Base-by-base conservation (phyloP, 768 basidiomycete species). In the Amanita rimosa region DNA sequence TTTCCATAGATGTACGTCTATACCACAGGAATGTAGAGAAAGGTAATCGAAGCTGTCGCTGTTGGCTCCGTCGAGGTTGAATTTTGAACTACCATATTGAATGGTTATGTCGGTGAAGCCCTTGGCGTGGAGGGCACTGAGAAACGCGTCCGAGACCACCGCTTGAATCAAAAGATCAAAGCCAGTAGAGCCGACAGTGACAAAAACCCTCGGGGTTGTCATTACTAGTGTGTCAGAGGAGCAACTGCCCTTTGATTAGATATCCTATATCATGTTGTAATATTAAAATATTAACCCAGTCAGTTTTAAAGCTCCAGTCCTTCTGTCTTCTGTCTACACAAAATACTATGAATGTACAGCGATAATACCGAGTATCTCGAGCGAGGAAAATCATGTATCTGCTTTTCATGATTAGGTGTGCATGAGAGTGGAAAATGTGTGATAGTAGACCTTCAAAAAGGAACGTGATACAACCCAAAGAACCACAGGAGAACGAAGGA, bases 1-100 rank as follows among this genome's bases (percentile, higher is more conserved):
- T 54, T 67, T 74, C 75, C 84, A 86, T 31, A 81, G 64, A 55
- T 84, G 74, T 43, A 94, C 69, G 14, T 62, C 54, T 21, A 91
- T 46, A 0, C 74, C 79, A 5, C 68, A n/a, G 6, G 9, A 10
- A 9, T 37, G 10, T 0, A 36, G 27, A 33, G 19, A 29, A 7
- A 4, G 1, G 16, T 2, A 21, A 17, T 44, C 16, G 11, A 31
- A 10, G 14, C 19, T 31, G 29, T 33, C 33, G 7, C 29, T n/a
- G 29, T 10, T 21, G 33, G 27, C 26, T 11, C 46, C 21, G 4
- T 39, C 38, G 21, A 9, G 8, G 17, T 22, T 6, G 17, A 39
- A 11, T 17, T 10, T 39, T 11, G 38, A 39, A 39, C 16, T 39
- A 21, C 38, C 38, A 3, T 31, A 31, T 13, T 31, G 31, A 13